These are phyloP conservation scores for Boletus rubropictus DNA, from an alignment of 768 basidiomycete genomes.

Conservation along the genomic window DNA sequence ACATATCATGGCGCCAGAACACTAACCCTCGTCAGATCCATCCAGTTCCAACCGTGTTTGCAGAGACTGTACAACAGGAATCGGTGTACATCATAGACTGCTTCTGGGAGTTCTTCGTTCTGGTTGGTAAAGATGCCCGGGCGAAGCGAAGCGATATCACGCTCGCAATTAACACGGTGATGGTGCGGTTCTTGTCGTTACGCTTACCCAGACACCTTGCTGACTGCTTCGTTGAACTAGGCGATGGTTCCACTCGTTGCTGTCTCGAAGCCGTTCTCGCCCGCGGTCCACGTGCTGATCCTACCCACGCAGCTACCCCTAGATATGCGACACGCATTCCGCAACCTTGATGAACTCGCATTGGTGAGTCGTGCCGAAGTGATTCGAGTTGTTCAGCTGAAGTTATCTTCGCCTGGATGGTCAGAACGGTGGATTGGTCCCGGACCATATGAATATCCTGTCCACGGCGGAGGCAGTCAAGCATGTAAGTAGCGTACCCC, in stretches of 20 bases:
- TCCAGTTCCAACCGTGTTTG: slow-evolving; percentile 40
- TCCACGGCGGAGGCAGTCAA: slow-evolving; percentile 48
- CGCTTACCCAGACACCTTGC: not conserved
- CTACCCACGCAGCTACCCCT: slow-evolving; percentile 70
- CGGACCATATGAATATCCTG: slow-evolving; percentile 77
- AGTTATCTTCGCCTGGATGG: not conserved
- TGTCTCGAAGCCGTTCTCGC: slow-evolving; percentile 55
- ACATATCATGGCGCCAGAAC: not conserved
- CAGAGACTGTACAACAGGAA: slow-evolving; percentile 33
- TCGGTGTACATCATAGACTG: slow-evolving; percentile 69
- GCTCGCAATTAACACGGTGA: slow-evolving; percentile 53
- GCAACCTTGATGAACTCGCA: slow-evolving; percentile 59
- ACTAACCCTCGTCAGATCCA: slow-evolving; percentile 37
- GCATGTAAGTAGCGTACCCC: slow-evolving; percentile 43
- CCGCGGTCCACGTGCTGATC: slow-evolving; percentile 67
- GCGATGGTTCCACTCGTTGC: slow-evolving; percentile 49
- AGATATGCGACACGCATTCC: slow-evolving; percentile 62
- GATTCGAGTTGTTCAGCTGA: not conserved
- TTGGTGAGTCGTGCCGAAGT: slow-evolving; percentile 40
- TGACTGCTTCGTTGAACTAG: slow-evolving; percentile 31
- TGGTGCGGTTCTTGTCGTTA: slow-evolving; percentile 34
- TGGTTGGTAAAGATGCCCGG: slow-evolving; percentile 66
- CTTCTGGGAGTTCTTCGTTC: slow-evolving; percentile 72
- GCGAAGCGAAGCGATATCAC: slow-evolving; percentile 53
- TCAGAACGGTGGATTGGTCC: slow-evolving; percentile 48